Percentiles rank a stretch among this genome's conserved stretches.
phyloP scores from a whole-genome alignment of 306 rosid species.

The Sindora glabra region DNA sequence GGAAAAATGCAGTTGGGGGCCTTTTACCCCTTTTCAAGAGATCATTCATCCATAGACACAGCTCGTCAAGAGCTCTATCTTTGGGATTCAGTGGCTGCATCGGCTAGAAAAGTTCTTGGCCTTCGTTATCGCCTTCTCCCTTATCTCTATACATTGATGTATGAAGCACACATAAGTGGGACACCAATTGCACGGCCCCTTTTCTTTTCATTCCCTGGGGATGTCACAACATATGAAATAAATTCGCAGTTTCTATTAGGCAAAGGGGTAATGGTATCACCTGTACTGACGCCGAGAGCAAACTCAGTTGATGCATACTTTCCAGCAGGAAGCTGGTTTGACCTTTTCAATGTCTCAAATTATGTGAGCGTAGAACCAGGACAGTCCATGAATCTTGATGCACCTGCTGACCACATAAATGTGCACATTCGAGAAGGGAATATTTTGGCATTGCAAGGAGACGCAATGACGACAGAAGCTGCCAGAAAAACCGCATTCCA shows the following conservation, averaged over 20 bases:
- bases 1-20: conserved; percentile 45
- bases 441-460: conserved; percentile 69
- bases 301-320: conserved; percentile 39
- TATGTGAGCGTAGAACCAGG: conserved; percentile 29
- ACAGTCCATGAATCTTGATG: conserved; percentile 18
- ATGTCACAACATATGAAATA: conserved; percentile 34
- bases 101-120: conserved; percentile 45
- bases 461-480: conserved; percentile 45
- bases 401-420: conserved; percentile 37
- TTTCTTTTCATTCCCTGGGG: conserved; percentile 57
- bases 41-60: conserved; percentile 24
- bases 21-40: conserved; percentile 54
- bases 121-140: conserved; percentile 52
- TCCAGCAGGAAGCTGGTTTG: conserved; percentile 51
- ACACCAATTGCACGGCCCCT: conserved; percentile 51
- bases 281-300: conserved; percentile 34
- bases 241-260: conserved; percentile 43
- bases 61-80: conserved; percentile 50
- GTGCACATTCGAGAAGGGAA: conserved; percentile 63
- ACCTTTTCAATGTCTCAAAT: conserved; percentile 35
- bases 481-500: conserved; percentile 48
- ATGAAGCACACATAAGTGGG: conserved; percentile 42
- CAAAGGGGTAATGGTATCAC: conserved; percentile 41
- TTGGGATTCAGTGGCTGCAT: conserved; percentile 47
- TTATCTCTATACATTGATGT: conserved; percentile 40